phyloP scores from a whole-genome alignment of 108 stramenopile species.

The Nitzschia sp. region DNA sequence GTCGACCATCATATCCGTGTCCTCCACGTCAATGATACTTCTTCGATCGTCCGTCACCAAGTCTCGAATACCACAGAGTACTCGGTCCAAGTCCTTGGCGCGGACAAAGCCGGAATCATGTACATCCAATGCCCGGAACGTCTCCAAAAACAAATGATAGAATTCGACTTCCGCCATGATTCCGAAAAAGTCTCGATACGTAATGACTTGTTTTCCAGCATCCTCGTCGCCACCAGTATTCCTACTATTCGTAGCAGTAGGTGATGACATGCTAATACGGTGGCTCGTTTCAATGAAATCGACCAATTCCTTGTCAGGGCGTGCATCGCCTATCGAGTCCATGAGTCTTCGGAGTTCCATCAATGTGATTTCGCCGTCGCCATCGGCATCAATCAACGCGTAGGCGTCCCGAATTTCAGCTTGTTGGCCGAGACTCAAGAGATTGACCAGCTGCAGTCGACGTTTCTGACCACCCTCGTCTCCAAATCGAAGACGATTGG shows the following conservation, averaged over 20 bases:
- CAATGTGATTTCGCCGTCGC: conserved; percentile 62
- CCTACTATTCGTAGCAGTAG: background rate
- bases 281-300: conserved; percentile 70
- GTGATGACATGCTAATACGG: conserved; percentile 5
- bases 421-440: conserved; percentile 58
- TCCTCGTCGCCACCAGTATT: conserved; percentile 22
- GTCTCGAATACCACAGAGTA: conserved; percentile 79
- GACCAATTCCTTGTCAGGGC: conserved; percentile 44
- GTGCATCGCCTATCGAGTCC: conserved; percentile 45
- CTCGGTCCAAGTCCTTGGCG: conserved; percentile 70
- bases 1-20: conserved; percentile 84
- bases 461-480: conserved; percentile 59
- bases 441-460: conserved; percentile 61
- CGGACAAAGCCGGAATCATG: conserved; percentile 74
- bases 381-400: conserved; percentile 58
- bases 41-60: conserved; percentile 82
- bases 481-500: conserved; percentile 63
- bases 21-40: conserved; percentile 84
- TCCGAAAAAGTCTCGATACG: conserved; percentile 72
- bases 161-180: conserved; percentile 90
- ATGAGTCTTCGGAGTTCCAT: conserved; percentile 70
- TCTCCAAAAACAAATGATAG: conserved; percentile 80
- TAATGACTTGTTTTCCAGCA: conserved; percentile 50
- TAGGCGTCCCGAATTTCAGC: conserved; percentile 73
- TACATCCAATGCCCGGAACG: conserved; percentile 69